Evolutionary conservation across 768 basidiomycete genomes (phyloP).

Genomic region (Coprinellus aureogranulatus): DNA sequence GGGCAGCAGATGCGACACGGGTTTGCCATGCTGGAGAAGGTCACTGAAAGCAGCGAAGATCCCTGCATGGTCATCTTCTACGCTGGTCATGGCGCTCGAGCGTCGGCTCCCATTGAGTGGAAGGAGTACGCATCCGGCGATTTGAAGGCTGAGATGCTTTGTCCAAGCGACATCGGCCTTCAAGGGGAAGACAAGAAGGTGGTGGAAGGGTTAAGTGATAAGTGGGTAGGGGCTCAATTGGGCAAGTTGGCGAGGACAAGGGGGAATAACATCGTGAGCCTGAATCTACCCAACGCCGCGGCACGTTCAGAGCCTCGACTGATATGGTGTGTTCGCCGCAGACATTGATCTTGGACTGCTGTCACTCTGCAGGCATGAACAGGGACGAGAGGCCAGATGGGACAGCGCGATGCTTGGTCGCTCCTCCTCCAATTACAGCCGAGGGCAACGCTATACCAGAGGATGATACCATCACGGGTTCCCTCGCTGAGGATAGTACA

Average conservation of each 20-base stretch:
- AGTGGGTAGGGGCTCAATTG: constrained; percentile 35
- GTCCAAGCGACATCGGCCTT: constrained; percentile 30
- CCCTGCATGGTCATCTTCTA: constrained; percentile 41
- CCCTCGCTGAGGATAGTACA: constrained; percentile 13
- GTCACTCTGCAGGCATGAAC: constrained; percentile 37
- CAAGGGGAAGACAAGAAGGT: constrained; percentile 5
- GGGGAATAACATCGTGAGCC: constrained; percentile 47
- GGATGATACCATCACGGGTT: not conserved
- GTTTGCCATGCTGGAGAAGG: constrained; percentile 24
- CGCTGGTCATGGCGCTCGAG: constrained; percentile 42
- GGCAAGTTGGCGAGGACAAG: constrained; percentile 32
- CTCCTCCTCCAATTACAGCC: constrained; percentile 24
- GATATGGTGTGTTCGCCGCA: constrained; percentile 12
- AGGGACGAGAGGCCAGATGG: constrained; percentile 6
- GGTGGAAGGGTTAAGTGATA: constrained; percentile 39
- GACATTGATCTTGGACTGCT: constrained; percentile 48
- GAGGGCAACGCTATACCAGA: constrained; percentile 21
- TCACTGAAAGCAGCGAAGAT: no score
- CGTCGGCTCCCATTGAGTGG: constrained; percentile 27
- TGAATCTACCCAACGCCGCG: no score
- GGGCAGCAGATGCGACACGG: constrained; percentile 30
- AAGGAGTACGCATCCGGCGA: constrained; percentile 22
- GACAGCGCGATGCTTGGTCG: constrained; percentile 21
- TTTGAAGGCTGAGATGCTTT: constrained; percentile 34
- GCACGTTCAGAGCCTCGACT: no score